These are phyloP conservation scores for Phellinidium pouzarii DNA, from an alignment of 1,284 basidiomycete species.

Conservation along the genomic window DNA sequence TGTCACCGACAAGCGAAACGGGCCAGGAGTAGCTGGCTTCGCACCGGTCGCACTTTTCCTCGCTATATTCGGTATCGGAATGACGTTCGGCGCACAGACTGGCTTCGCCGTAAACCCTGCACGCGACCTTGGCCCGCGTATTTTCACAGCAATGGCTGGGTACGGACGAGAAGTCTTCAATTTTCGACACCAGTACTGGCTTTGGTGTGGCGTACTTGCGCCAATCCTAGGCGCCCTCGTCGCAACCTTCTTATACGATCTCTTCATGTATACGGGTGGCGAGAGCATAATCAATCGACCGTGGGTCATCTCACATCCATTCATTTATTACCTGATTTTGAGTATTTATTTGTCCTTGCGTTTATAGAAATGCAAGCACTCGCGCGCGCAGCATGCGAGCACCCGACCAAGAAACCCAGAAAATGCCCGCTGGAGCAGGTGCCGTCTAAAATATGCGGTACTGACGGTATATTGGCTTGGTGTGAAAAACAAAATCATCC, in stretches of 20 bases:
- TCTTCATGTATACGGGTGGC: slow-evolving; percentile 29
- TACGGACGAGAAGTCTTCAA: slow-evolving; percentile 41
- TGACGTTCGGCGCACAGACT: slow-evolving; percentile 52
- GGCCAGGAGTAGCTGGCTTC: slow-evolving; percentile 41
- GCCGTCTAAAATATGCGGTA: not conserved
- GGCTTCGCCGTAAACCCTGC: slow-evolving; percentile 60
- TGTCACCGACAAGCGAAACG: slow-evolving; percentile 41
- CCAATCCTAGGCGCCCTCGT: slow-evolving; percentile 31
- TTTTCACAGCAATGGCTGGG: slow-evolving; percentile 53
- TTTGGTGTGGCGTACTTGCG: slow-evolving; percentile 40
- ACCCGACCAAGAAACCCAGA: not conserved
- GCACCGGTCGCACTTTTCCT: slow-evolving; percentile 52
- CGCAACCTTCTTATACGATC: slow-evolving; percentile 32
- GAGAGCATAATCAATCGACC: slow-evolving; percentile 24
- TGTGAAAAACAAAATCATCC: no score
- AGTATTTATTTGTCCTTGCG: not conserved
- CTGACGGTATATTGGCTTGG: no score
- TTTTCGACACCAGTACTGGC: slow-evolving; percentile 36
- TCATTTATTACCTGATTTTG: not conserved
- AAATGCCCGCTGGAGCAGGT: slow-evolving; percentile 4
- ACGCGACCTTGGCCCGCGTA: slow-evolving; percentile 55
- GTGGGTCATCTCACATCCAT: slow-evolving; percentile 7
- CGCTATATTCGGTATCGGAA: slow-evolving; percentile 46
- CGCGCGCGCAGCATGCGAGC: not conserved
- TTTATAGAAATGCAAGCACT: not conserved